phyloP scores from a whole-genome alignment of 306 rosid species.

The Sindora glabra region DNA sequence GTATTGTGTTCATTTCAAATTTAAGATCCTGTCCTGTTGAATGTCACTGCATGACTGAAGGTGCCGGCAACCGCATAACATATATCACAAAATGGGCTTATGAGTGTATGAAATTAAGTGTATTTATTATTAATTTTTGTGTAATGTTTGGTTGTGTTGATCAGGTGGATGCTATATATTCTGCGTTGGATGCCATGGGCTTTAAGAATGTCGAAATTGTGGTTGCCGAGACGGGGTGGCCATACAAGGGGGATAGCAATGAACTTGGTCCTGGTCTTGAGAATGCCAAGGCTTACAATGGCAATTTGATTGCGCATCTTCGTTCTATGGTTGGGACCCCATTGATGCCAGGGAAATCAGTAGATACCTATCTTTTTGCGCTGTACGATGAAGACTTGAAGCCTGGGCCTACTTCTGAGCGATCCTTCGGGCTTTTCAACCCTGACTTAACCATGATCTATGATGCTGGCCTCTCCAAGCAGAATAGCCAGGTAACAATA shows the following conservation, averaged over 20 bases:
- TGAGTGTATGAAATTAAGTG: no score
- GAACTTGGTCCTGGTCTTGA: conserved; percentile 79
- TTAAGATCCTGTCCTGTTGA: no score
- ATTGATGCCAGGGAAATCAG: conserved; percentile 91
- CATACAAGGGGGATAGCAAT: conserved; percentile 79
- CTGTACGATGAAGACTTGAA: conserved; percentile 88
- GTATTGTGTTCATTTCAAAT: no score
- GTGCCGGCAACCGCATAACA: no score
- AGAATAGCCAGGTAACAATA: conserved; percentile 41
- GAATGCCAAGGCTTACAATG: conserved; percentile 84
- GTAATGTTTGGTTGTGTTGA: no score
- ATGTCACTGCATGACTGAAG: no score
- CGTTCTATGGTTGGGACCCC: conserved; percentile 93
- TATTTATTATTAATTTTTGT: no score
- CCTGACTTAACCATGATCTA: conserved; percentile 74
- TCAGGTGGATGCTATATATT: conserved; percentile 71
- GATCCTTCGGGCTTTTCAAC: conserved; percentile 82
- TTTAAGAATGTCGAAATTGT: conserved; percentile 74
- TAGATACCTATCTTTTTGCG: conserved; percentile 83
- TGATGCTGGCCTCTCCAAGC: conserved; percentile 73
- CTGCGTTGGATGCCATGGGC: conserved; percentile 81
- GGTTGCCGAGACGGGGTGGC: conserved; percentile 99
- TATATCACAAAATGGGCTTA: no score
- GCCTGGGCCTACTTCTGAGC: conserved; percentile 81
- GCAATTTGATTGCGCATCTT: conserved; percentile 68